Percentiles rank a stretch among this genome's conserved stretches.
Evolutionary conservation across 2,329 filamentous ascomycete genomes (phyloP).

Genomic region (Calonectria hongkongensis): DNA sequence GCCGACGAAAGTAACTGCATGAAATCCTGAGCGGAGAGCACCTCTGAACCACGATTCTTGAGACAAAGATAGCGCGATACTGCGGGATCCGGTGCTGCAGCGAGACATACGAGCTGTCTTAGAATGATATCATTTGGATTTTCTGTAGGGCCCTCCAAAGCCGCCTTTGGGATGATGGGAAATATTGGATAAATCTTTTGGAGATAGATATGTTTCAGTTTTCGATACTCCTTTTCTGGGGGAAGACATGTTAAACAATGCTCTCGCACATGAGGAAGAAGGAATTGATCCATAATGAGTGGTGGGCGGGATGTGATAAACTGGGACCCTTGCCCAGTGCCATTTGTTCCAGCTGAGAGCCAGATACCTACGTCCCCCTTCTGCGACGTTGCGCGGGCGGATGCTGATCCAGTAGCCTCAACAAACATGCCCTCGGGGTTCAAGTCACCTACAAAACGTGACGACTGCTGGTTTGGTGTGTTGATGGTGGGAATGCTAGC

Average conservation of each 20-base stretch:
- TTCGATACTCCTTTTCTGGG: constrained; percentile 66
- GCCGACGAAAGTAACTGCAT: constrained; percentile 69
- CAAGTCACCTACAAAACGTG: constrained; percentile 74
- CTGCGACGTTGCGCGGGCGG: constrained; percentile 61
- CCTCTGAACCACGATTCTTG: constrained; percentile 59
- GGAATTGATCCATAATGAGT: constrained; percentile 62
- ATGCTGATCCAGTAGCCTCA: constrained; percentile 67
- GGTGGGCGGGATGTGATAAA: constrained; percentile 63
- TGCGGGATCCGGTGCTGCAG: constrained; percentile 70
- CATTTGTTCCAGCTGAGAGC: constrained; percentile 62
- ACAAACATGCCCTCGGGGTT: constrained; percentile 77
- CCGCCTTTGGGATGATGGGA: constrained; percentile 67
- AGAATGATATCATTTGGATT: constrained; percentile 66
- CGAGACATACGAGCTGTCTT: constrained; percentile 73
- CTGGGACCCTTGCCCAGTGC: constrained; percentile 57
- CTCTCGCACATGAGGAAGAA: constrained; percentile 65
- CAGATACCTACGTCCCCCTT: constrained; percentile 75
- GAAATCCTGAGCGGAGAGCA: constrained; percentile 68
- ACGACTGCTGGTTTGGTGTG: constrained; percentile 55
- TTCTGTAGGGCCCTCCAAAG: constrained; percentile 56
- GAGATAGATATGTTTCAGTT: constrained; percentile 67
- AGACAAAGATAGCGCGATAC: constrained; percentile 67
- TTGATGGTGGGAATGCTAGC: constrained; percentile 42
- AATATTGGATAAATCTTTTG: constrained; percentile 74
- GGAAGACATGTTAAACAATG: constrained; percentile 70